Conservation (phyloP, 768 basidiomycete genomes). For the Asterophora lycoperdoides region DNA sequence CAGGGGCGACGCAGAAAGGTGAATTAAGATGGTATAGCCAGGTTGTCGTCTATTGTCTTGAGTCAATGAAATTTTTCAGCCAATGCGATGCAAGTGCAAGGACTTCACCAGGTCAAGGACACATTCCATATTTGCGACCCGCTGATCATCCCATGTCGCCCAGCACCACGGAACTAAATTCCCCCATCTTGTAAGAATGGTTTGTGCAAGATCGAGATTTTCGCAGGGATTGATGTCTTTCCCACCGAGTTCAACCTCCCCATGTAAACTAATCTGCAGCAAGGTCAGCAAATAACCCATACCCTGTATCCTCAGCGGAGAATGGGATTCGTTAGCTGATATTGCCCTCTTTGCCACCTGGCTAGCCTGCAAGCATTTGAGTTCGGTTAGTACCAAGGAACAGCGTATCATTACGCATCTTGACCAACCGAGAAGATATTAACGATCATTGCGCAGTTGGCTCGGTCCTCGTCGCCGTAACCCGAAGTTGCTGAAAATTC, state of each 20-base stretch:
- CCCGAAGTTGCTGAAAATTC: not conserved
- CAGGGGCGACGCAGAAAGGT: constrained; percentile 9
- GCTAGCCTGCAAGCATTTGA: constrained; percentile 16
- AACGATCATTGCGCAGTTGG: constrained; percentile 37
- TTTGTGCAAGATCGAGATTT: constrained; percentile 39
- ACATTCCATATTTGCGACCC: constrained; percentile 44
- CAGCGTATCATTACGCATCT: not conserved
- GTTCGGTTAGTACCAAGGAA: not conserved
- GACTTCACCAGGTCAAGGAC: constrained; percentile 44
- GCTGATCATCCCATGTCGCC: constrained; percentile 55
- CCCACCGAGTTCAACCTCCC: not conserved
- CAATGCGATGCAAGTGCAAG: not conserved
- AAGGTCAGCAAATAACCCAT: constrained; percentile 40
- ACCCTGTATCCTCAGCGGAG: constrained; percentile 44
- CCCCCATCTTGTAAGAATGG: constrained; percentile 57
- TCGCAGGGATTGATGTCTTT: constrained; percentile 14
- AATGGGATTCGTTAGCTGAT: not conserved
- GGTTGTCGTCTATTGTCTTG: constrained; percentile 38
- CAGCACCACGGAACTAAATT: constrained; percentile 59
- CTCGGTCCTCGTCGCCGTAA: constrained; percentile 25
- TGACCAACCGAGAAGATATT: constrained; percentile 37
- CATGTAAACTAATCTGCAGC: constrained; percentile 25
- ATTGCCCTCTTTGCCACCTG: constrained; percentile 14
- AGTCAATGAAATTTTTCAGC: not conserved
- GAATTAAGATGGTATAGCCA: constrained; percentile 47